phyloP scores from a whole-genome alignment of 768 basidiomycete species.

The Auricularia cornea region DNA sequence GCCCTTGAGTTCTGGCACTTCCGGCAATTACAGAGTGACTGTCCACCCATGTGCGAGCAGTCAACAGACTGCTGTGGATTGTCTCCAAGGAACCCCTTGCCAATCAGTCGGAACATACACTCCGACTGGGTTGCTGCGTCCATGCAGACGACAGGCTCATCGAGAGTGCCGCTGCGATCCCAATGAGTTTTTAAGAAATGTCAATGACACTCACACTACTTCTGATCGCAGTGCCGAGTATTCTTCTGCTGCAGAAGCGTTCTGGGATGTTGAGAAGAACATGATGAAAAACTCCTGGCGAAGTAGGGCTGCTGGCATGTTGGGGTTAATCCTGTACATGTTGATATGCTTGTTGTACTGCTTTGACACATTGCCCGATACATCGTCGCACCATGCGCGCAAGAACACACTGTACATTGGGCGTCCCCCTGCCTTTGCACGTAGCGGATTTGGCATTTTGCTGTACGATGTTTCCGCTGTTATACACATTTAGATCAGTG shows the following conservation, averaged over 20 bases:
- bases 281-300: not conserved
- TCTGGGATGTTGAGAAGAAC: not conserved
- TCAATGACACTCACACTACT: not conserved
- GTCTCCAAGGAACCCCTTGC: conserved; percentile 9
- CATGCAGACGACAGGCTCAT: conserved; percentile 2
- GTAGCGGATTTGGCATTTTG: conserved; percentile 6
- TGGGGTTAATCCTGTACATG: conserved; percentile 1
- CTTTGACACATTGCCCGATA: conserved; percentile 9
- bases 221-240: not conserved
- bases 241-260: not conserved
- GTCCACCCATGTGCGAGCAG: conserved; percentile 11
- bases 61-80: conserved; percentile 16
- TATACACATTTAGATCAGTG: too few species aligned
- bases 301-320: conserved; percentile 1
- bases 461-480: too few species aligned
- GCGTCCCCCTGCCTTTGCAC: not conserved
- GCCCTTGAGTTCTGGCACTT: conserved; percentile 8
- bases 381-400: conserved; percentile 8
- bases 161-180: conserved; percentile 3
- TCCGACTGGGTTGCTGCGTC: conserved; percentile 1
- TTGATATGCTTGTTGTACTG: conserved; percentile 5
- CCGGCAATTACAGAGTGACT: conserved; percentile 10
- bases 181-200: not conserved
- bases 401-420: conserved; percentile 2
- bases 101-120: conserved; percentile 4